Evolutionary conservation across 345 rosid species (phyloP).

Genomic region (Microcos paniculata): DNA sequence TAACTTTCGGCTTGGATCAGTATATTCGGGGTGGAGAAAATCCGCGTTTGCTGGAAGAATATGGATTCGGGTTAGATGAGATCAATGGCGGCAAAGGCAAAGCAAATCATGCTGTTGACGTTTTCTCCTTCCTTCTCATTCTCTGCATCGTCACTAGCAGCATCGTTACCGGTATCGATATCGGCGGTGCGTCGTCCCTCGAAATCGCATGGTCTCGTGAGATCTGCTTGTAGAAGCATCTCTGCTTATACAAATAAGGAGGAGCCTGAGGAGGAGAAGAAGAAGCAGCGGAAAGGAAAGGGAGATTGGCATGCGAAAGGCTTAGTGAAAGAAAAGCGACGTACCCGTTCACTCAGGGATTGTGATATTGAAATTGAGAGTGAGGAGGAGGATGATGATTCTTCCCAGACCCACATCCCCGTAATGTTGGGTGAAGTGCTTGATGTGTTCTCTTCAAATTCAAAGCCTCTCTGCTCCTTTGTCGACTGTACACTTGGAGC

Average conservation of each 20-base stretch:
- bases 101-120: not conserved
- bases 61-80: not conserved
- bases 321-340: constrained; percentile 53
- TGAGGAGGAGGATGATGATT: constrained; percentile 15
- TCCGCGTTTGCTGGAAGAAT: not conserved
- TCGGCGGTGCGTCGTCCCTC: not conserved
- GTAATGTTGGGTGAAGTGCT: constrained; percentile 83
- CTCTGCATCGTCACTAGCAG: not conserved
- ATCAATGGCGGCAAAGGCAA: not conserved
- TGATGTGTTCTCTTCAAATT: constrained; percentile 65
- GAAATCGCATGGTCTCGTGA: not conserved
- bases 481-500: constrained; percentile 94
- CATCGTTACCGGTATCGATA: not conserved
- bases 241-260: constrained; percentile 18
- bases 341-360: constrained; percentile 79
- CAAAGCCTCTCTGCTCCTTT: constrained; percentile 49
- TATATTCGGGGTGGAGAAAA: not conserved
- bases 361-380: constrained; percentile 22
- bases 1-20: no score
- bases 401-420: constrained; percentile 55
- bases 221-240: constrained; percentile 2
- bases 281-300: constrained; percentile 17
- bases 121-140: not conserved
- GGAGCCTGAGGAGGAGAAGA: constrained; percentile 31
- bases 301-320: constrained; percentile 2